Base-by-base conservation (phyloP, 768 basidiomycete genomes). In the Harrya chromipes region DNA sequence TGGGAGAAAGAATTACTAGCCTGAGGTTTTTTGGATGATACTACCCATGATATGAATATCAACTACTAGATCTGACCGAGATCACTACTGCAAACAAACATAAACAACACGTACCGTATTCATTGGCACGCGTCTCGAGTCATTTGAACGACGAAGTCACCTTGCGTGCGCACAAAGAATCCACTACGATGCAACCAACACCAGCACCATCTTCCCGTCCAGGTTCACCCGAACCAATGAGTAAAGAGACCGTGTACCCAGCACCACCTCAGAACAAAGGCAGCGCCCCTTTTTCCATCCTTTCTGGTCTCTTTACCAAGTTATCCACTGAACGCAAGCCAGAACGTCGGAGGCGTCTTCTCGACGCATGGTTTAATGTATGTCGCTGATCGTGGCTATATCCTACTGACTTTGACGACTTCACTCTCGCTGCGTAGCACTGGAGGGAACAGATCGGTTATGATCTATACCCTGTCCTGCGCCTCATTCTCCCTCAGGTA, bases 401-500 rank as follows among this genome's bases (percentile, higher is more conserved):
- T 12, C 9, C 16, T 21, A 37, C 38, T 31, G 19, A 43, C 39
- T 38, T 56, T 54, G 40, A 23, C 23, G 23, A 6, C 6, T 23
- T 23, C 4, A 60, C 60, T 37, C 48, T 43, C 45, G 56, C 55
- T 47, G 37, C 34, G 34, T 57, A 91, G 86, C 83, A 87, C 61
- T 98, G 94, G 92, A 79, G 94, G 57, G 73, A 82, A 37, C 80
- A 89, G 59, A 86, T 92, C 38, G 97, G 97, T 0, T 73, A 81
- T 59, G 90, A 98, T 64, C 67, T 99, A 29, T 97, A 89, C 67
- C 94, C 95, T 5, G 82, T 94, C 26, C 73, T 98, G 41, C 83
- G 94, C 27, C 76, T 99, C 19, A 74, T 99, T 44, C 74, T 99
- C 35, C 97, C 97, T 6, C 94, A 97, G 77, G 91, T 79, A 68